Evolutionary conservation across 768 basidiomycete species (phyloP), one percentile per base, ranked within the genome.

Genomic region (Suillus subaureus): DNA sequence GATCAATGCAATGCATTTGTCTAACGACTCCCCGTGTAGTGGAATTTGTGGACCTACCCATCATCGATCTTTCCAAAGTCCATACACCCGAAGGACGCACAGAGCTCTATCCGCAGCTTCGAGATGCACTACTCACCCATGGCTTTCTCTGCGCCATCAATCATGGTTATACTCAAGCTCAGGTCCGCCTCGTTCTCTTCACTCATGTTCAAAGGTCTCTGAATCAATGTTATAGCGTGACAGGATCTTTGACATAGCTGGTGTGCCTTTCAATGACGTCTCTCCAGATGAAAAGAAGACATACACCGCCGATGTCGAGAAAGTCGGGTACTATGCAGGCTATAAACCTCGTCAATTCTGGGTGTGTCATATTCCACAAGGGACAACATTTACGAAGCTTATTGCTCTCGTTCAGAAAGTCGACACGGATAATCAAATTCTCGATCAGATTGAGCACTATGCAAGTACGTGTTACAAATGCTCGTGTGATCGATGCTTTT

Each of bases 331-430:
- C 0, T 87, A 84, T 66, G 81, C 85, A 61, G 87, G 87, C 0
- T 88, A 87, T 67, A 87, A 88, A 67, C 79, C 78, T 7, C 79
- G 81, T 12, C 78, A 83, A 64, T 83, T 83, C 58, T 88, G 85
- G 85, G 87, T 86, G 45, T 6, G 74, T 66, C 18, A 28, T 11
- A 26, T 47, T 33, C 12, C 31, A 49, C 49, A 18, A 52, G 56
- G n/a, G 56, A 57, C 35, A 26, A 23, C 26, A 15, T 12, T 33
- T 1, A 43, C 0, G 26, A 23, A n/a, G 11, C 21, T 23, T 6
- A n/a, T 9, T 18, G 9, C 12, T 18, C 42, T 28, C 35, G 54
- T 26, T 6, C 31, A 79, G 77, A 75, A 77, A 65, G 71, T 79
- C 47, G 71, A 76, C 47, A 71, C 70, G 39, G 77, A 77, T 37